Evolutionary conservation across 768 basidiomycete genomes (phyloP), one percentile per base, ranked within the genome.

Genomic region (Podaxis sp.): DNA sequence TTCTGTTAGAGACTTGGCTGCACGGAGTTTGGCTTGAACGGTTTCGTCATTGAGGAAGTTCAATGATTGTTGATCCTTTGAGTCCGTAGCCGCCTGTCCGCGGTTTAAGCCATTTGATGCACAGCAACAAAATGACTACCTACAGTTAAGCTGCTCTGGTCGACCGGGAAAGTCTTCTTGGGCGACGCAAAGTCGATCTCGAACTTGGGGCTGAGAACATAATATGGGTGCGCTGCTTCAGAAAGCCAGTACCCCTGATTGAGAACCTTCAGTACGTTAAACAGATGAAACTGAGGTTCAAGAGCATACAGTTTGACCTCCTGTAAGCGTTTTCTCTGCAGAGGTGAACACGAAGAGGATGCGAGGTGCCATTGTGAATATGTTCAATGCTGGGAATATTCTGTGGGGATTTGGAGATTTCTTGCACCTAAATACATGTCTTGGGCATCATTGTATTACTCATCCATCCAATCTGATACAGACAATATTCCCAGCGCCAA

Each of bases 331-430:
- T 69, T 80, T 84, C 69, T 83, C 71, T 61, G 77, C 81, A 50
- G 89, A 91, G 36, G 89, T 89, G 69, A 86, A 81, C n/a, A 93
- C 85, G 71, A 93, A 88, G 65, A 91, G 85, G 38, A 91, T 71
- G 61, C 78, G 70, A 64, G 76, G 73, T 76, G 78, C 79, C 38
- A 59, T 66, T 62, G 47, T 48, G 9, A n/a, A n/a, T 32, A 42
- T 23, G 47, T 50, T 55, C 28, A 28, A 27, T 27, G 23, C 36
- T 32, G 48, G 35, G 44, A 23, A 38, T 51, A 46, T 35, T 23
- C 18, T 40, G 52, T 23, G 18, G 44, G 18, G 32, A 27, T 18
- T 37, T 18, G 37, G 21, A 4, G 32, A 38, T 23, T 6, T 16
- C 10, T 46, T 3, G 21, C 4, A 23, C 4, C n/a, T 50, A 36